A percentile compares a stretch with the other conserved stretches of the same genome.
These are phyloP conservation scores for Scheffersomyces segobiensis DNA, from an alignment of 1,139 yeast genomes.

Conservation along the genomic window DNA sequence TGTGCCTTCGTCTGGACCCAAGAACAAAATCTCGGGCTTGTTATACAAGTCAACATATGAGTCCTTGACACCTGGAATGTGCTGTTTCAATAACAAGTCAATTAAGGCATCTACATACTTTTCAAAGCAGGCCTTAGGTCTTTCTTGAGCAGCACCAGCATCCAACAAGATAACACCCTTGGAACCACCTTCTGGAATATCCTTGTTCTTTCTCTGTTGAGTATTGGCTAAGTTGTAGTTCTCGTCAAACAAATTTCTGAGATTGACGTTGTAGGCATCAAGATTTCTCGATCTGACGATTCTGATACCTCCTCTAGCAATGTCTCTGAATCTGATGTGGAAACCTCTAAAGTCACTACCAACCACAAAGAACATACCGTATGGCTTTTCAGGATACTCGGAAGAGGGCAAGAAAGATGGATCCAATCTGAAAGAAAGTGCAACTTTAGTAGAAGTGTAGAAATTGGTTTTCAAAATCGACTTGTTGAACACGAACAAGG, in stretches of 20 bases:
- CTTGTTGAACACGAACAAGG: conserved; percentile 81
- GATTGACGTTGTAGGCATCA: conserved; percentile 85
- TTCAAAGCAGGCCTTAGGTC: conserved; percentile 83
- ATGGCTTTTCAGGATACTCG: conserved; percentile 92
- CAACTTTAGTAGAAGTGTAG: conserved; percentile 92
- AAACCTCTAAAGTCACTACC: conserved; percentile 97
- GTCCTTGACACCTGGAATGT: conserved; percentile 78
- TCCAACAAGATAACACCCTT: conserved; percentile 93
- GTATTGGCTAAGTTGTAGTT: conserved; percentile 95
- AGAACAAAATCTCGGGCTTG: conserved; percentile 84
- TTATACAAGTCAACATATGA: conserved; percentile 81
- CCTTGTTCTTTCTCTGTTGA: conserved; percentile 96
- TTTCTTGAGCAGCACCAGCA: conserved; percentile 75
- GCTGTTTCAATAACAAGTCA: conserved; percentile 77
- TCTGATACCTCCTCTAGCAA: conserved; percentile 98
- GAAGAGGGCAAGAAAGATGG: conserved; percentile 80
- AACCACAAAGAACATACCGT: conserved; percentile 92
- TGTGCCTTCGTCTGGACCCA: conserved; percentile 99
- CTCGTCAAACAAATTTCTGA: conserved; percentile 90
- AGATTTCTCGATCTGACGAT: conserved; percentile 84
- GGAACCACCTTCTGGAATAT: conserved; percentile 98
- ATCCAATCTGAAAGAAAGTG: conserved; percentile 86
- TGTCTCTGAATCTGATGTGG: conserved; percentile 95
- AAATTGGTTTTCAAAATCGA: conserved; percentile 91
- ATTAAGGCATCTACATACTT: conserved; percentile 91